Conservation (phyloP, 768 basidiomycete genomes). For the Mycena filopes region DNA sequence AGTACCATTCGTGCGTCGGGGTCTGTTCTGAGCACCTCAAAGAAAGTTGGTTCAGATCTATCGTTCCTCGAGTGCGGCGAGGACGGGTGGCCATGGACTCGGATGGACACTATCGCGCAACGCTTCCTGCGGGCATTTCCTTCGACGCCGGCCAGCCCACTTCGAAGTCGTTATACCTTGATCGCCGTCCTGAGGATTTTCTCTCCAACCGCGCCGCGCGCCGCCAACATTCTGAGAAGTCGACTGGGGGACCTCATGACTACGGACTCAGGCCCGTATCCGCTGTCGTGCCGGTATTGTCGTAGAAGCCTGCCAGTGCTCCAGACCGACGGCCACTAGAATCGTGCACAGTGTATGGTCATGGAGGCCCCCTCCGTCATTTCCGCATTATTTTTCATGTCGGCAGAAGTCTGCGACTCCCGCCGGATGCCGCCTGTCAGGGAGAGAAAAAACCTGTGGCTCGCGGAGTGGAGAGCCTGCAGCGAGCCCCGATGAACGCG, state of each 20-base stretch:
- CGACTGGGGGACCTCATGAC: constrained; percentile 17
- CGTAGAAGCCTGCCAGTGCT: constrained; percentile 23
- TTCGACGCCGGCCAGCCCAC: constrained; percentile 20
- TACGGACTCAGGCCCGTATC: constrained; percentile 22
- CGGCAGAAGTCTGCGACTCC: constrained; percentile 1
- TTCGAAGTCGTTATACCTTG: constrained; percentile 14
- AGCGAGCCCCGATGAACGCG: constrained; percentile 16
- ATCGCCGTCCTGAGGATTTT: constrained; percentile 21
- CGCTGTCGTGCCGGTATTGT: constrained; percentile 27
- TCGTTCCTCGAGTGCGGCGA: background rate
- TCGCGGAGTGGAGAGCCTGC: background rate
- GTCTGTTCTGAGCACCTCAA: background rate
- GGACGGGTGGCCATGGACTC: too few relatives aligned
- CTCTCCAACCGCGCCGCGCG: constrained; percentile 2
- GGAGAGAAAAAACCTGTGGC: background rate
- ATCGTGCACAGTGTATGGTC: too few relatives aligned
- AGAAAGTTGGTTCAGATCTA: constrained; percentile 1
- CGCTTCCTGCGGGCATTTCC: constrained; percentile 8
- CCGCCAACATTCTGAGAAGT: constrained; percentile 6
- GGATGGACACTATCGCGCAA: background rate
- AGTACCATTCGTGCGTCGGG: constrained; percentile 4
- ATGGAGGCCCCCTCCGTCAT: constrained; percentile 17
- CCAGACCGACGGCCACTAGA: background rate
- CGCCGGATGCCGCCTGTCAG: constrained; percentile 1
- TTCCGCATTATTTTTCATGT: constrained; percentile 22